Conservation (phyloP, 1,284 basidiomycete genomes). For the Apiotrichum laibachii region DNA sequence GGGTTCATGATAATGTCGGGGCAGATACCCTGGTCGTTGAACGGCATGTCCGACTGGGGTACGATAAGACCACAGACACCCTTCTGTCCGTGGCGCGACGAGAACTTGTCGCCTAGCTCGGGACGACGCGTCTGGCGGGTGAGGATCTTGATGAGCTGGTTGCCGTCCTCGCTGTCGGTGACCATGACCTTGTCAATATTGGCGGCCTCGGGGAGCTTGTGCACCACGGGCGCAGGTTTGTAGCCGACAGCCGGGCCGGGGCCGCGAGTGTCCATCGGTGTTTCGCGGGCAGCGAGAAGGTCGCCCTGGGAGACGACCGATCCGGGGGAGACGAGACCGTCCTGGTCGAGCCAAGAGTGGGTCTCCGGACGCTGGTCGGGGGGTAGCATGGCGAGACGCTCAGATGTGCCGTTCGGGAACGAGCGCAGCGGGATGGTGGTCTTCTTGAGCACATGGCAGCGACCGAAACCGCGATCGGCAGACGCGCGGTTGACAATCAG, state of each 20-base stretch:
- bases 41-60: conserved; percentile 98
- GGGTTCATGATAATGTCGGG: conserved; percentile 99
- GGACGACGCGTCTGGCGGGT: conserved; percentile 95
- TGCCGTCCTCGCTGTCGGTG: conserved; percentile 88
- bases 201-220: conserved; percentile 88
- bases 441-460: conserved; percentile 97
- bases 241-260: conserved; percentile 59
- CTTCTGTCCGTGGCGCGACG: conserved; percentile 96
- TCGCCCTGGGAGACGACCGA: conserved; percentile 90
- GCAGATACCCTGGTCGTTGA: conserved; percentile 94
- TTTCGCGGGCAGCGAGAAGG: conserved; percentile 95
- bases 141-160: conserved; percentile 97
- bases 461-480: conserved; percentile 92
- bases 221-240: conserved; percentile 83
- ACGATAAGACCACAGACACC: conserved; percentile 98
- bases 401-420: conserved; percentile 96
- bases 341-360: conserved; percentile 88
- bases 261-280: conserved; percentile 74
- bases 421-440: conserved; percentile 89
- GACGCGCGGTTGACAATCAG: conserved; percentile 93
- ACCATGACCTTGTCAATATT: conserved; percentile 98
- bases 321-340: conserved; percentile 92
- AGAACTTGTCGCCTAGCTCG: conserved; percentile 98
- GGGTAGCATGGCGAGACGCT: conserved; percentile 77
- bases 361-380: conserved; percentile 68